Evolutionary conservation across 441 rosid species (phyloP), one percentile per base, ranked within the genome.

Genomic region (Omphalea diandra): DNA sequence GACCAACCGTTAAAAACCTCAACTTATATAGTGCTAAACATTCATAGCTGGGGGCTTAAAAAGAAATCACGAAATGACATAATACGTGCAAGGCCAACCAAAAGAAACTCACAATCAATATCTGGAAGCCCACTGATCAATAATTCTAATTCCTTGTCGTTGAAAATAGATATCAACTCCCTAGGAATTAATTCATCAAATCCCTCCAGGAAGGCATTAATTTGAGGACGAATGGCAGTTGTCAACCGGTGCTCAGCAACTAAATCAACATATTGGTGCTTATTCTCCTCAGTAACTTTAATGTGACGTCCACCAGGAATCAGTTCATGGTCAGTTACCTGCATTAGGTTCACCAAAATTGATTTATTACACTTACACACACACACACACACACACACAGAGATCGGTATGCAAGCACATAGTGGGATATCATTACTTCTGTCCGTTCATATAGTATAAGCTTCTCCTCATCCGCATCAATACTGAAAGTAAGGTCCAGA

Each of bases 391-490:
- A n/a, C n/a, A n/a, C n/a, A n/a, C n/a, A n/a, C n/a, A n/a, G n/a
- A n/a, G n/a, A 46, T 47, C 5, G 67, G 36, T 5, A 22, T 24
- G 11, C 60, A 7, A 29, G 40, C 69, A 60, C 36, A 44, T 22
- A 53, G 40, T 29, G 33, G 32, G 60, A 50, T 62, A 70, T 60
- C 63, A 47, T 70, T 79, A 87, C 98, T 83, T 94, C 89, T 31
- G 86, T 82, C 71, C 84, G 85, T 72, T 94, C 98, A 73, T 84
- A 94, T 61, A 94, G 81, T 78, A 94, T 91, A 74, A 77, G 86
- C 82, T 94, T 87, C 84, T 94, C 98, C 83, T 94, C 98, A 76
- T 94, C 98, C 61, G 98, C 98, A 57, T 94, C 98, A 46, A 94
- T 85, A 82, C 97, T 94, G 80, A 94, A 94, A 61, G 98, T 94